phyloP scores from a whole-genome alignment of 352 stramenopile genomes.

The Albugo laibachii region DNA sequence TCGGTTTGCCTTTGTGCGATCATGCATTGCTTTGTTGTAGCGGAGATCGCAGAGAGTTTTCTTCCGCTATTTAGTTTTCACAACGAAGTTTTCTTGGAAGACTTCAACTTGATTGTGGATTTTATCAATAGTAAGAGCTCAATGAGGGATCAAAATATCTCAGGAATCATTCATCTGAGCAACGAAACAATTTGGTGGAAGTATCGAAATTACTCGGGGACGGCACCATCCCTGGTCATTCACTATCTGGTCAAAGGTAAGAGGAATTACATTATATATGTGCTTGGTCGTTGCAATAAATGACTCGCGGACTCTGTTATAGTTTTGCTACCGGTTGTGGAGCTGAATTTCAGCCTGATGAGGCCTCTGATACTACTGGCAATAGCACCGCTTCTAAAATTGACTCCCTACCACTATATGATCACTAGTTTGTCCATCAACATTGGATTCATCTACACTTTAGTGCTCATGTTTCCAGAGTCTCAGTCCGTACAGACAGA shows the following conservation, averaged over 20 bases:
- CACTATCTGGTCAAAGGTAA: slow-evolving; percentile 29
- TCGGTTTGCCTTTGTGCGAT: slow-evolving; percentile 37
- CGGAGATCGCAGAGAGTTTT: neutral
- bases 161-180: slow-evolving; percentile 1
- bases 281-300: no score
- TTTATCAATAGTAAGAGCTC: no score
- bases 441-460: slow-evolving; percentile 20
- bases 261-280: neutral
- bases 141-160: no score
- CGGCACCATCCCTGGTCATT: slow-evolving; percentile 17
- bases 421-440: slow-evolving; percentile 36
- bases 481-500: slow-evolving; percentile 35
- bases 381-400: slow-evolving; percentile 43
- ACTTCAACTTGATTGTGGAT: no score
- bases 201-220: slow-evolving; percentile 33
- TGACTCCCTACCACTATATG: slow-evolving; percentile 55
- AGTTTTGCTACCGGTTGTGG: slow-evolving; percentile 40
- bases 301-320: neutral
- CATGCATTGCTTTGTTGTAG: slow-evolving; percentile 43
- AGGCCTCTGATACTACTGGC: slow-evolving; percentile 40
- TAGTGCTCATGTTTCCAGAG: slow-evolving; percentile 42
- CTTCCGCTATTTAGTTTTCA: no score
- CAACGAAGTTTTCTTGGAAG: no score
- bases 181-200: slow-evolving; percentile 25
- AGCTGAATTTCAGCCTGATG: slow-evolving; percentile 47